These are phyloP conservation scores for Agapanthus africanus DNA, from an alignment of 106 monocot genomes.

Conservation along the genomic window DNA sequence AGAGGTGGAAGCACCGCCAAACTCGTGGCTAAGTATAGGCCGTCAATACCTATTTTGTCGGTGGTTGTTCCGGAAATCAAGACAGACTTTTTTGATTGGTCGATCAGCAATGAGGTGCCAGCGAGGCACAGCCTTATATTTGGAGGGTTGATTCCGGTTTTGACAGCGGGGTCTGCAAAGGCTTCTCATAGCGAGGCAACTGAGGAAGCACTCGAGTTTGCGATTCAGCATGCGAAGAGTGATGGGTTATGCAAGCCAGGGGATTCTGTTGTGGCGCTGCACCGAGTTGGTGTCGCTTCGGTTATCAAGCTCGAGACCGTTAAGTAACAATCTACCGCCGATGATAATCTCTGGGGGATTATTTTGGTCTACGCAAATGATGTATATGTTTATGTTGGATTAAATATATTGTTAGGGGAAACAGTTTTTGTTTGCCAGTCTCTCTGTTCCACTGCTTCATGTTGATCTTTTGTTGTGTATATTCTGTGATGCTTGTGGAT, in stretches of 20 bases:
- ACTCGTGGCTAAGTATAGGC: slow-evolving; percentile 49
- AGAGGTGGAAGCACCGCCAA: slow-evolving; percentile 48
- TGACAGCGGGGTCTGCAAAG: slow-evolving; percentile 46
- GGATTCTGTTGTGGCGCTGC: slow-evolving; percentile 38
- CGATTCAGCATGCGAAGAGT: slow-evolving; percentile 14
- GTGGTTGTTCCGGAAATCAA: slow-evolving; percentile 44
- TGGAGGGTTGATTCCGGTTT: slow-evolving; percentile 38
- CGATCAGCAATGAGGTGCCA: slow-evolving; percentile 31
- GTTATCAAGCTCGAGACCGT: too few species aligned
- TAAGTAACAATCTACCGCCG: too few species aligned
- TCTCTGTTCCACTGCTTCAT: too few species aligned
- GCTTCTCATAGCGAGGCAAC: slow-evolving; percentile 37
- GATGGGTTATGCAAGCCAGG: slow-evolving; percentile 31
- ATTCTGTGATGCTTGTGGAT: too few species aligned
- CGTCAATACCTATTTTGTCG: slow-evolving; percentile 38
- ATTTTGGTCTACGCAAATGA: too few species aligned
- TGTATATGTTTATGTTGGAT: too few species aligned
- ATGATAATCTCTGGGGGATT: too few species aligned
- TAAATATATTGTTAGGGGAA: too few species aligned
- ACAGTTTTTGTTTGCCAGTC: too few species aligned
- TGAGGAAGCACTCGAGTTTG: slow-evolving; percentile 27
- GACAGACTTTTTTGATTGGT: slow-evolving; percentile 40
- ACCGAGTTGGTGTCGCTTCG: slow-evolving; percentile 40
- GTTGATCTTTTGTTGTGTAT: too few species aligned
- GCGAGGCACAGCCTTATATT: slow-evolving; percentile 43